Conservation (phyloP, 2,329 filamentous ascomycete species). For the Coccinonectria pachysandricola region DNA sequence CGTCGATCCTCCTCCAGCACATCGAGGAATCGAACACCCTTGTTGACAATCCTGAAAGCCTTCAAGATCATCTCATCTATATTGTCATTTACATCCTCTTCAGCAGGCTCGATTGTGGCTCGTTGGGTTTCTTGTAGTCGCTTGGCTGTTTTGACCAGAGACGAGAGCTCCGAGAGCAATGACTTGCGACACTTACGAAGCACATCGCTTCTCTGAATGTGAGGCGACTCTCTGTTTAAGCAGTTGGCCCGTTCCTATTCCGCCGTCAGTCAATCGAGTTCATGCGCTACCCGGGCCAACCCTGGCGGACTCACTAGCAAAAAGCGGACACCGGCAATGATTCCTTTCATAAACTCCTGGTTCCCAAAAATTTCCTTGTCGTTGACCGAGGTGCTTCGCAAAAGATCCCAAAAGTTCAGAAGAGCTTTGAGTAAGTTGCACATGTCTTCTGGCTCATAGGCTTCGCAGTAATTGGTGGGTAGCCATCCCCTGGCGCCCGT, state of each 20-base stretch:
- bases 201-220: constrained; percentile 65
- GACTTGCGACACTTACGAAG: constrained; percentile 77
- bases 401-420: constrained; percentile 84
- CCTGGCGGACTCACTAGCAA: constrained; percentile 60
- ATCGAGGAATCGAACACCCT: constrained; percentile 83
- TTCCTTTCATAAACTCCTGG: constrained; percentile 87
- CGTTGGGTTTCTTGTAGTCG: constrained; percentile 65
- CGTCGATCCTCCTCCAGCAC: constrained; percentile 59
- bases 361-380: constrained; percentile 74
- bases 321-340: constrained; percentile 87
- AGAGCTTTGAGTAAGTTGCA: constrained; percentile 74
- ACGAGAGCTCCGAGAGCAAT: constrained; percentile 78
- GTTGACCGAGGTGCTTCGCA: constrained; percentile 66
- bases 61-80: constrained; percentile 90
- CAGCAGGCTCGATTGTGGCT: constrained; percentile 31
- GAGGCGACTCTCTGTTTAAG: constrained; percentile 66
- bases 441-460: constrained; percentile 84
- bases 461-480: constrained; percentile 95
- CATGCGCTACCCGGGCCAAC: not conserved
- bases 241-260: constrained; percentile 76
- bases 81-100: constrained; percentile 58
- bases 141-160: constrained; percentile 82
- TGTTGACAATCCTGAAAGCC: constrained; percentile 87
- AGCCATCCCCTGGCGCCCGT: constrained; percentile 89
- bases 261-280: constrained; percentile 1